A percentile compares a stretch with the other conserved stretches of the same genome.
Conservation (phyloP, 495 filamentous ascomycete species). For the Pseudotulostoma volvatum region DNA sequence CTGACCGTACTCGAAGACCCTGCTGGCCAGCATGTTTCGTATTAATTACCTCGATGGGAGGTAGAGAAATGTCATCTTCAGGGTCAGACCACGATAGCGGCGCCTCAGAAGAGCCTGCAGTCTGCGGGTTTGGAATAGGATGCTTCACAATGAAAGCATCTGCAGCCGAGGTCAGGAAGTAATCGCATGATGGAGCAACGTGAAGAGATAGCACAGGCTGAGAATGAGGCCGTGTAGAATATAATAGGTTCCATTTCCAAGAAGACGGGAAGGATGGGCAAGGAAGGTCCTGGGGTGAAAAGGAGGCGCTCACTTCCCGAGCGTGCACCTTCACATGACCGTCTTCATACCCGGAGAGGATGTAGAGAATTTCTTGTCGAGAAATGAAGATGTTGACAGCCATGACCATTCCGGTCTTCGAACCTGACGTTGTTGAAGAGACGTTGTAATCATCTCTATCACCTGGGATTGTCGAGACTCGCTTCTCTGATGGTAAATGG, state of each 20-base stretch:
- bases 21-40: slow-evolving; percentile 90
- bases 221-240: slow-evolving; percentile 49
- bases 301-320: slow-evolving; percentile 12
- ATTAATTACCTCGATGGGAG: slow-evolving; percentile 42
- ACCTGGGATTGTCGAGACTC: slow-evolving; percentile 48
- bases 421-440: no score
- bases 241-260: slow-evolving; percentile 46
- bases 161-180: slow-evolving; percentile 69
- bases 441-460: no score
- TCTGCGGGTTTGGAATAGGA: slow-evolving; percentile 28
- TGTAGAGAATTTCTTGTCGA: slow-evolving; percentile 19
- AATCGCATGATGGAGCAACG: slow-evolving; percentile 36
- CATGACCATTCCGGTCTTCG: slow-evolving; percentile 85
- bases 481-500: slow-evolving; percentile 56
- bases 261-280: not conserved
- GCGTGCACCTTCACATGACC: slow-evolving; percentile 51
- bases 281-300: slow-evolving; percentile 5
- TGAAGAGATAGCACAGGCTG: slow-evolving; percentile 79
- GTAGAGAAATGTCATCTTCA: slow-evolving; percentile 10
- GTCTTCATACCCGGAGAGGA: slow-evolving; percentile 75
- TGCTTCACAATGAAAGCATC: slow-evolving; percentile 54
- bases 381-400: slow-evolving; percentile 43
- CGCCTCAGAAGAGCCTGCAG: slow-evolving; percentile 6
- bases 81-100: slow-evolving; percentile 3
- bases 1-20: slow-evolving; percentile 54